phyloP scores from a whole-genome alignment of 345 rosid species.

The Salix arbutifolia region DNA sequence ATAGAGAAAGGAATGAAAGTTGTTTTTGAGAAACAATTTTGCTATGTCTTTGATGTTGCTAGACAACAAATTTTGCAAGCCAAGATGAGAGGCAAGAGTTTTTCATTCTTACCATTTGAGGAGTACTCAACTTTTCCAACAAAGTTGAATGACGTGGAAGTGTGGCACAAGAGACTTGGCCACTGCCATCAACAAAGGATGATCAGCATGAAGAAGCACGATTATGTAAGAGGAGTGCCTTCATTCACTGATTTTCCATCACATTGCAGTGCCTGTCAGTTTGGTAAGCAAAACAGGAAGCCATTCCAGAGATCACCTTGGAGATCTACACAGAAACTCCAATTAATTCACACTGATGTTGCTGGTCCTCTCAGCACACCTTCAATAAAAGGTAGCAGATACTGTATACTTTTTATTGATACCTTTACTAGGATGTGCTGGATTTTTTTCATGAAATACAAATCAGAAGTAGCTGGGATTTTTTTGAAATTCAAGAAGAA shows the following conservation, averaged over 20 bases:
- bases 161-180: background rate
- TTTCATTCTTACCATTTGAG: too few species aligned
- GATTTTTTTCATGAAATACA: too few species aligned
- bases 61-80: too few species aligned
- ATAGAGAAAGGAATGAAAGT: too few species aligned
- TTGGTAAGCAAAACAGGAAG: background rate
- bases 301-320: background rate
- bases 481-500: too few species aligned
- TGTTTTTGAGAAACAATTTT: too few species aligned
- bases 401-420: background rate
- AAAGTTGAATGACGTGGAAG: background rate
- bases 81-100: too few species aligned
- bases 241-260: accelerated
- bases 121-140: too few species aligned
- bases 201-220: accelerated
- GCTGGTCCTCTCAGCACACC: background rate
- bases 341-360: background rate
- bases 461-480: too few species aligned
- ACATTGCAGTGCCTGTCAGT: background rate
- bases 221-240: background rate
- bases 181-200: background rate
- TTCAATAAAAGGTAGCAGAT: background rate
- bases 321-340: background rate
- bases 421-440: background rate
- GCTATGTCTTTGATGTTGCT: too few species aligned